Base-by-base conservation (phyloP, 192 early-diverging fungal species). In the Coemansia sp. region DNA sequence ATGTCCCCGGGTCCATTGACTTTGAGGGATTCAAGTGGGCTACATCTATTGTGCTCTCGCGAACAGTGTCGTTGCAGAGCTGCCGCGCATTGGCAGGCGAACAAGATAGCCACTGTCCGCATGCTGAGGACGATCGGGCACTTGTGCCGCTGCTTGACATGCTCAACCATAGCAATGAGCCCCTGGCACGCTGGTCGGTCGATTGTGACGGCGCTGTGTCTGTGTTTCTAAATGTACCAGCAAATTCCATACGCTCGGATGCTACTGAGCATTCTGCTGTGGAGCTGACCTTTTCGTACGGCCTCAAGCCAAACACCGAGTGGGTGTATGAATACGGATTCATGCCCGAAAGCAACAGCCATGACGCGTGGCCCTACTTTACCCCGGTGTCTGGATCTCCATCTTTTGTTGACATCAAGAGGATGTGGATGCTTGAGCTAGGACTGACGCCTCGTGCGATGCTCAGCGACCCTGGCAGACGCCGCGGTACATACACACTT, bases 261-360 rank as follows among this genome's bases (percentile, higher is more conserved):
- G 26, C 39, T 16, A 26, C 57, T 42, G 62, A 54, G 40, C 41
- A 40, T 18, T 7, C 15, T 4, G 37, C 56, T 41, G 15, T 42
- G 3, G 76, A 78, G 65, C 46, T 78, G 12, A 52, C 40, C 54
- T 49, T 78, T 15, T 72, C 63, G 0, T 78, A 78, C 47, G 76
- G 76, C 22, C 51, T 58, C 6, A 78, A 78, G 22, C 61, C 71
- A 5, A 70, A 63, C 54, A 78, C 76, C 8, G 76, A 78, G 36
- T 78, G 76, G 76, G 18, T 73, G 2, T 78, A 78, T 26, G 76
- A 72, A 58, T 62, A 78, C 65, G 76, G 76, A 15, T 78, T 78
- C 46, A 5, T 78, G 36, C 76, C 76, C 4, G 18, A 41, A 13
- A 43, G 48, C 11, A 78, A 78, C 21, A 19, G 6, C 8, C 67